These are phyloP conservation scores for Urochloa ruziziensis DNA, from an alignment of 176 grass and related monocot species.

Conservation along the genomic window DNA sequence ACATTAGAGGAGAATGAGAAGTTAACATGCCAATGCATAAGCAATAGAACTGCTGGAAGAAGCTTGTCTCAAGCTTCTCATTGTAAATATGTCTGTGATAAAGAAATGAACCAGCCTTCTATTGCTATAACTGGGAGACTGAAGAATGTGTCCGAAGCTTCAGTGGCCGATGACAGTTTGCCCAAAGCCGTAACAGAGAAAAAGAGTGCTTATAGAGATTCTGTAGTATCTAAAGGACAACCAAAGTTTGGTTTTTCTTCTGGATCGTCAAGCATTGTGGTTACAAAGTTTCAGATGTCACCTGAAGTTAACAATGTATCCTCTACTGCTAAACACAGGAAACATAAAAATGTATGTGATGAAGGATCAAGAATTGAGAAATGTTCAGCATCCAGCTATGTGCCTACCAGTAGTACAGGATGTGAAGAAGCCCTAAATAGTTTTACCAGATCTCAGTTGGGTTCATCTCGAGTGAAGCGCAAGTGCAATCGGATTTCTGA, in stretches of 20 bases:
- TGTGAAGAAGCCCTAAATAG: conserved; percentile 29
- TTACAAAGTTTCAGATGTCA: conserved; percentile 74
- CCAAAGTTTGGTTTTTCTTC: conserved; percentile 67
- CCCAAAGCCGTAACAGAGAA: conserved; percentile 29
- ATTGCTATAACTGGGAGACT: conserved; percentile 28
- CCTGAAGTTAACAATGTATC: conserved; percentile 52
- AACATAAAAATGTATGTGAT: conserved; percentile 49
- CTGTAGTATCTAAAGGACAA: conserved; percentile 40
- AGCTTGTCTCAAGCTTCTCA: conserved; percentile 38
- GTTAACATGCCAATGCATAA: conserved; percentile 54
- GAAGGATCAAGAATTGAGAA: conserved; percentile 81
- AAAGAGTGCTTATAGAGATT: conserved; percentile 27
- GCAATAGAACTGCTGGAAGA: conserved; percentile 36
- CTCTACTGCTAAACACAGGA: conserved; percentile 32
- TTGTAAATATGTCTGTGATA: conserved; percentile 49
- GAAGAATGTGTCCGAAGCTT: conserved; percentile 41
- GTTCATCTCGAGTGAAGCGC: conserved; percentile 44
- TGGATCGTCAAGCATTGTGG: conserved; percentile 65
- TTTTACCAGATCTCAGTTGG: conserved; percentile 28
- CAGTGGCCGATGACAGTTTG: conserved; percentile 17
- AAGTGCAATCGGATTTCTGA: conserved; percentile 42
- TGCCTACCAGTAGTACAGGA: conserved; percentile 36
- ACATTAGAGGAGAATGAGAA: conserved; percentile 43
- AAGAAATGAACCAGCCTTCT: conserved; percentile 35
- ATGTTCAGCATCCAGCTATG: conserved; percentile 74